These are phyloP conservation scores for Torrubiella hemipterigena DNA, from an alignment of 2,329 filamentous ascomycete species.

Conservation along the genomic window DNA sequence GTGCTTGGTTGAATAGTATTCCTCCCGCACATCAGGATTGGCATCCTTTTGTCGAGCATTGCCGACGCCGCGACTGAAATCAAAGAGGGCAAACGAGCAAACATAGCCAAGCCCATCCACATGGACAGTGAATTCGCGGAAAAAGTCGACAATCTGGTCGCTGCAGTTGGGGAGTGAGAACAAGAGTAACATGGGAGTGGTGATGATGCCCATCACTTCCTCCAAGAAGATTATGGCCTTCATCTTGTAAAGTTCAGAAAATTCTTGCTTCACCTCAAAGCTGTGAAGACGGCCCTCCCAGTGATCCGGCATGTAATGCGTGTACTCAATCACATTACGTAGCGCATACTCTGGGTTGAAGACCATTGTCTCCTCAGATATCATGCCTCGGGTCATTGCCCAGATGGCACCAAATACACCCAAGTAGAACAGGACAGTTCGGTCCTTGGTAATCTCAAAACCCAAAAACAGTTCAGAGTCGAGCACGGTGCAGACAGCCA, in stretches of 20 bases:
- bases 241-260: conserved; percentile 81
- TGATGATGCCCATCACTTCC: conserved; percentile 83
- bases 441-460: conserved; percentile 82
- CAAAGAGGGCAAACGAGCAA: conserved; percentile 94
- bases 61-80: conserved; percentile 73
- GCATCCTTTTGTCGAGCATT: conserved; percentile 25
- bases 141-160: conserved; percentile 93
- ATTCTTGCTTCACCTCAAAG: conserved; percentile 84
- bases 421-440: conserved; percentile 84
- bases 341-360: conserved; percentile 89
- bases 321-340: conserved; percentile 81
- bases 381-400: conserved; percentile 68
- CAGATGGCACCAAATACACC: conserved; percentile 74
- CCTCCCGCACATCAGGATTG: conserved; percentile 61
- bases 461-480: conserved; percentile 84
- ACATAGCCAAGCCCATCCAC: conserved; percentile 94
- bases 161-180: conserved; percentile 78
- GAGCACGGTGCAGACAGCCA: conserved; percentile 72
- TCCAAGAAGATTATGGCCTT: conserved; percentile 87
- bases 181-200: conserved; percentile 81
- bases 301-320: conserved; percentile 78
- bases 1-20: conserved; percentile 91
- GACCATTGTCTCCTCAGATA: conserved; percentile 78
- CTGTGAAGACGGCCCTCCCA: conserved; percentile 89
- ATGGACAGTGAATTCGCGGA: conserved; percentile 93